phyloP scores from a whole-genome alignment of 1,284 basidiomycete species.

The Cryptococcus neoformans region DNA sequence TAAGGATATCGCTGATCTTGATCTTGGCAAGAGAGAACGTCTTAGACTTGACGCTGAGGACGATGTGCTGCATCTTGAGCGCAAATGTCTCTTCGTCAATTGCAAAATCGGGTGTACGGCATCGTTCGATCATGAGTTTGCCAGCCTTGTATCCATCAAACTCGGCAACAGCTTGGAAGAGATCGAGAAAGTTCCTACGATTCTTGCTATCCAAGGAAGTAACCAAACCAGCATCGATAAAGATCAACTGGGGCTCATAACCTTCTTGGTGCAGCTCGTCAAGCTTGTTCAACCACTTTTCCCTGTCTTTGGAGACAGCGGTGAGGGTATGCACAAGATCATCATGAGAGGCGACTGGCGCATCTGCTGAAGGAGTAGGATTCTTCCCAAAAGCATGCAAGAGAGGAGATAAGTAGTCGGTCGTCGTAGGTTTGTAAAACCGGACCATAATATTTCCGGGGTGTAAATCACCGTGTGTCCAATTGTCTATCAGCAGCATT shows the following conservation, averaged over 20 bases:
- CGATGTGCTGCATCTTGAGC: constrained; percentile 93
- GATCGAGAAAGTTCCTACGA: constrained; percentile 89
- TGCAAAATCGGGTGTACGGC: constrained; percentile 85
- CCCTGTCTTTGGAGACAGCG: constrained; percentile 57
- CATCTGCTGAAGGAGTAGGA: constrained; percentile 15
- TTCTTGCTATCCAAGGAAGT: constrained; percentile 79
- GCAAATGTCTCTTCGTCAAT: constrained; percentile 93
- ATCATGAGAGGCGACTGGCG: constrained; percentile 20
- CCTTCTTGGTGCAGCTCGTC: constrained; percentile 64
- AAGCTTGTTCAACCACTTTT: constrained; percentile 71
- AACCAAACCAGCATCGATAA: constrained; percentile 94
- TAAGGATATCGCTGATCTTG: constrained; percentile 90
- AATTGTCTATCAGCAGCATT: constrained; percentile 98
- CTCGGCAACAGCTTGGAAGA: constrained; percentile 91
- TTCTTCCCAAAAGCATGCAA: constrained; percentile 37
- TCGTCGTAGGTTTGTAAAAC: constrained; percentile 76
- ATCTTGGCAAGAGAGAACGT: constrained; percentile 95
- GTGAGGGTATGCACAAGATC: constrained; percentile 67
- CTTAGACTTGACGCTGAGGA: constrained; percentile 89
- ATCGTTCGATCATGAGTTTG: constrained; percentile 93
- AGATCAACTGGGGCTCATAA: constrained; percentile 90
- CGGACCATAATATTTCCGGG: constrained; percentile 95
- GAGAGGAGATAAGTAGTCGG: constrained; percentile 53
- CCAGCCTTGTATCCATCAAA: constrained; percentile 96
- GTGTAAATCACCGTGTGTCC: constrained; percentile 86